These are phyloP conservation scores for Pyrenula aspistea DNA, from an alignment of 495 filamentous ascomycete species.

Conservation along the genomic window DNA sequence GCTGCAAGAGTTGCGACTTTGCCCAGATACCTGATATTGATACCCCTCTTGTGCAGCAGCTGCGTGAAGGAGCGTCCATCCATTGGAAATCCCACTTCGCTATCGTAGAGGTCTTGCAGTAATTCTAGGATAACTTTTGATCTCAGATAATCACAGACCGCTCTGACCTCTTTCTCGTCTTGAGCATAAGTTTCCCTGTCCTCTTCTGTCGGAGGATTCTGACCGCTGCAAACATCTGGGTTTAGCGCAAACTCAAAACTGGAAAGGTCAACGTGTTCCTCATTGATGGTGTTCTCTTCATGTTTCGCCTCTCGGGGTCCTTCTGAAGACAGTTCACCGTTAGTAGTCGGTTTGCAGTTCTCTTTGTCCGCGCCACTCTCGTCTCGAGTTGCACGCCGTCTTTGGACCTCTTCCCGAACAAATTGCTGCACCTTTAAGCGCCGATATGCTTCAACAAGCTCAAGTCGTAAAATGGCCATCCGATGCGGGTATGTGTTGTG, in stretches of 20 bases:
- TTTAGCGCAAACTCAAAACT: slow-evolving; percentile 82
- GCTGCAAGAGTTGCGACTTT: slow-evolving; percentile 59
- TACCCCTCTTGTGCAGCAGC: slow-evolving; percentile 90
- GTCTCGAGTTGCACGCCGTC: slow-evolving; percentile 32
- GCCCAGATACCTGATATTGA: slow-evolving; percentile 94
- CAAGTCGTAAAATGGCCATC: slow-evolving; percentile 84
- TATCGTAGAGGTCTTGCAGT: slow-evolving; percentile 74
- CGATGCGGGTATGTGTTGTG: slow-evolving; percentile 72
- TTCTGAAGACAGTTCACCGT: slow-evolving; percentile 15
- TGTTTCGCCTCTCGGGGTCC: slow-evolving; percentile 18
- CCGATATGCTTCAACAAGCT: slow-evolving; percentile 76
- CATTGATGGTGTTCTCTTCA: slow-evolving; percentile 22
- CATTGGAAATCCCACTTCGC: slow-evolving; percentile 95
- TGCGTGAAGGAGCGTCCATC: slow-evolving; percentile 83
- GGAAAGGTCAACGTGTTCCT: slow-evolving; percentile 66
- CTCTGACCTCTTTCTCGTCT: slow-evolving; percentile 82
- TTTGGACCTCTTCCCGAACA: slow-evolving; percentile 60
- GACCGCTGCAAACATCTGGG: slow-evolving; percentile 90
- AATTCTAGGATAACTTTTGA: slow-evolving; percentile 62
- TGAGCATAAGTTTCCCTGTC: slow-evolving; percentile 75
- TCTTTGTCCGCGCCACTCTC: slow-evolving; percentile 21
- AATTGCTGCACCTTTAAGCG: slow-evolving; percentile 79
- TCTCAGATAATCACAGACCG: slow-evolving; percentile 67
- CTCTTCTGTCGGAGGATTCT: slow-evolving; percentile 76
- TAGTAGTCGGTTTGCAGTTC: slow-evolving; percentile 27